Evolutionary conservation across 2,329 filamentous ascomycete species (phyloP), one percentile per base, ranked within the genome.

Genomic region (Trichoderma sp.): DNA sequence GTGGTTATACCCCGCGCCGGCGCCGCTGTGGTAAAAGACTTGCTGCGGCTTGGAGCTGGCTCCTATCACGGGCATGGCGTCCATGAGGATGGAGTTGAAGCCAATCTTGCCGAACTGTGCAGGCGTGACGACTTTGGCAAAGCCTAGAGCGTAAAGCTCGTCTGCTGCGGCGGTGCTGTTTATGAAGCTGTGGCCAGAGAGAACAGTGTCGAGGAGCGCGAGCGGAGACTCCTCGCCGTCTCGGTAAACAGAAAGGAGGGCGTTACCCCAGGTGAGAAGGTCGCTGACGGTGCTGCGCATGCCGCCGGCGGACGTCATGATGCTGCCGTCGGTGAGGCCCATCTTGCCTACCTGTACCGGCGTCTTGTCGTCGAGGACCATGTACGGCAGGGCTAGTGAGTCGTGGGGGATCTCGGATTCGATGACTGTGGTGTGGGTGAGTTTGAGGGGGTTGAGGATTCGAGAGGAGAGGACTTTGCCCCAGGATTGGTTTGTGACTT

Each of bases 281-380:
- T 51, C 48, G 48, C 24, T 5, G 48, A 51, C 48, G 48, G 48
- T 51, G 7, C 48, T 51, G 48, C 48, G 48, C 14, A 51, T 51
- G 24, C 48, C 48, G 15, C 48, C 48, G 7, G 48, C 26, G 0
- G 48, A 3, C 6, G 24, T 3, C 48, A 51, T 30, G 24, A 5
- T 5, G 48, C 24, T 28, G 24, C 48, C 48, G 17, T 51, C 48
- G 7, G 48, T 19, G 48, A 51, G 48, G 24, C 24, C 48, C 3
- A 51, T 2, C 15, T 2, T 30, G 2, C 24, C 17, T 9, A 51
- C 26, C 7, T 24, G 48, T 26, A 51, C 48, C 10, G 24, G 24
- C 14, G 48, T 51, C 7, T 6, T 28, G 24, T 51, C 24, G 3
- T 51, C 48, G 48, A 51, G 48, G 24, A 51, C 17, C 15, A 51